Percentiles rank a stretch among this genome's conserved stretches.
These are phyloP conservation scores for Lasiodiplodia hormozganensis DNA, from an alignment of 2,329 filamentous ascomycete species.

Conservation along the genomic window DNA sequence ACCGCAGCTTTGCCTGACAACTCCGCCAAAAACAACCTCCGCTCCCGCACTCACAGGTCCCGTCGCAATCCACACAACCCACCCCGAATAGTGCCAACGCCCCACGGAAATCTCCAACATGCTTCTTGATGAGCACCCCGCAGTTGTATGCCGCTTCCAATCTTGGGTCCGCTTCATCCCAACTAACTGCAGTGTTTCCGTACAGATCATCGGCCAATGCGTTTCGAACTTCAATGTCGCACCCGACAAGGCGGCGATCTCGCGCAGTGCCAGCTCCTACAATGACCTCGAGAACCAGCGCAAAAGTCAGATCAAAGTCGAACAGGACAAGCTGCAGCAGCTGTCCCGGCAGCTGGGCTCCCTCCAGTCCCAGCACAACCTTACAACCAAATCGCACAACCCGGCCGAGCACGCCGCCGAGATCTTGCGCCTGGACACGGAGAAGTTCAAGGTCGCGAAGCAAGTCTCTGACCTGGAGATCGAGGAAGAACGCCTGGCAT, in stretches of 20 bases:
- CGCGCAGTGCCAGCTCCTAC: slow-evolving; percentile 84
- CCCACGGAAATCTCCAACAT: slow-evolving; percentile 61
- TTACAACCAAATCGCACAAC: slow-evolving; percentile 77
- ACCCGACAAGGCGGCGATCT: slow-evolving; percentile 83
- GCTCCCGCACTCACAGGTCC: neutral
- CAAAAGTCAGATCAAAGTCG: slow-evolving; percentile 58
- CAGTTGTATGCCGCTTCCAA: slow-evolving; percentile 65
- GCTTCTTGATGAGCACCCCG: slow-evolving; percentile 93
- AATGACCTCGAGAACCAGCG: slow-evolving; percentile 84
- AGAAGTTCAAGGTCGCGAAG: slow-evolving; percentile 96
- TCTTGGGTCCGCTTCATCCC: neutral
- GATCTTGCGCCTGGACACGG: slow-evolving; percentile 86
- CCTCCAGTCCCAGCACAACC: slow-evolving; percentile 76
- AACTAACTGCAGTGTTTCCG: slow-evolving; percentile 6
- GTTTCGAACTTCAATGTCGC: slow-evolving; percentile 94
- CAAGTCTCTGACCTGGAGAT: slow-evolving; percentile 87
- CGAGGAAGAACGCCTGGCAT: slow-evolving; percentile 89
- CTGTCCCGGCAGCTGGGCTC: slow-evolving; percentile 79
- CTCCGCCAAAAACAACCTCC: neutral
- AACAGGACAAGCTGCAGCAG: slow-evolving; percentile 51
- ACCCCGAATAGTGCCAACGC: neutral
- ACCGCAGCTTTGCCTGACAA: neutral
- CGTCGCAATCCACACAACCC: neutral
- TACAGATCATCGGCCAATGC: slow-evolving; percentile 88
- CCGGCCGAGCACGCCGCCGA: slow-evolving; percentile 80